phyloP scores from a whole-genome alignment of 805 yeast genomes.

The Saccharomycopsis capsularis region DNA sequence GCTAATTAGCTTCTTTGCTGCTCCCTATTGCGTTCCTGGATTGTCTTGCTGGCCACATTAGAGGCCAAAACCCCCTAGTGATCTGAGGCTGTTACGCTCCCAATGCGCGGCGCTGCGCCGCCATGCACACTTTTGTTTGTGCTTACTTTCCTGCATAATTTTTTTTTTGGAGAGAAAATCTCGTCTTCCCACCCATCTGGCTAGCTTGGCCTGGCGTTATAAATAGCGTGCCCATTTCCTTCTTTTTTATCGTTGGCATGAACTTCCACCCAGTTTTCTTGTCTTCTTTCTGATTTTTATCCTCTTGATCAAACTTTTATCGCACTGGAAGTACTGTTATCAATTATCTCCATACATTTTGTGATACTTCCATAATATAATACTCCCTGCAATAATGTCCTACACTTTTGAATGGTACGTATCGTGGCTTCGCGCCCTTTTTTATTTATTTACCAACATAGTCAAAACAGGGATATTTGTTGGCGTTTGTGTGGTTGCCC shows the following conservation, averaged over 20 bases:
- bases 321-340: background rate
- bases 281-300: background rate
- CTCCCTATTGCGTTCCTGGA: background rate
- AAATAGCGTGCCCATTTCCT: background rate
- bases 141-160: background rate
- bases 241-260: background rate
- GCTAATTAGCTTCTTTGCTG: background rate
- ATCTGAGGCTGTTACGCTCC: background rate
- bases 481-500: no score
- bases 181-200: background rate
- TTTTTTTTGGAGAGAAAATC: background rate
- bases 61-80: background rate
- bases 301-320: background rate
- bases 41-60: background rate
- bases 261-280: background rate
- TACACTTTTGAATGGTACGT: constrained; percentile 14
- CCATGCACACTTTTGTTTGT: no score
- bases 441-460: no score
- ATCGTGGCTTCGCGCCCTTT: no score
- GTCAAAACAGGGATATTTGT: no score
- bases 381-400: constrained; percentile 9
- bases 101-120: background rate
- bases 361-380: background rate
- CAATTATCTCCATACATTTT: background rate
- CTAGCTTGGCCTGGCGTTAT: background rate